Base-by-base conservation (phyloP, 768 basidiomycete genomes). In the Auriscalpium microsporum region DNA sequence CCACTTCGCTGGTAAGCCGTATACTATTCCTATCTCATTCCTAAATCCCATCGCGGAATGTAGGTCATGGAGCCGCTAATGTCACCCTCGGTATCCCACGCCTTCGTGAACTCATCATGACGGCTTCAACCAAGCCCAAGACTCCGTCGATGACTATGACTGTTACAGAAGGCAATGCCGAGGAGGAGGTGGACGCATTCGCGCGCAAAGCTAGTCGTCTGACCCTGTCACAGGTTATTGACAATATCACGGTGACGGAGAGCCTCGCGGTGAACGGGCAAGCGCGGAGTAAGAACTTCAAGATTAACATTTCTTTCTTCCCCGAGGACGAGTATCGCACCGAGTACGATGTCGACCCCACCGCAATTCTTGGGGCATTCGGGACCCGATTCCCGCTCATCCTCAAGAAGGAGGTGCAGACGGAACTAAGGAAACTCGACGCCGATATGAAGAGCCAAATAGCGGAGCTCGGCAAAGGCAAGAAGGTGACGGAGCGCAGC, bases 1-100 rank as follows among this genome's bases (percentile, higher is more conserved):
- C 82, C 96, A 99, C 75, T 94, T 99, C 65, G 96, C 96, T 62
- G 95, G 93, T 84, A 69, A 64, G 79, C 65, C 38, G 59, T 56
- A 28, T 28, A 5, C 23, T 4, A 28, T 28, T 28, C 28, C 28
- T 28, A 28, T 28, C 28, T 28, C 28, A 28, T 28, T 28, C 28
- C 28, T 28, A 28, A 28, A 28, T 5, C 28, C 28, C 28, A 28
- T 28, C 28, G 28, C 28, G 28, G 28, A 28, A 28, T 28, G 28
- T 61, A 94, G 92, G 95, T 60, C 96, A 98, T 66, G 95, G 96
- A 72, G 96, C 96, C 56, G 96, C 96, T 44, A 99, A 99, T 68
- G 96, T 99, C 58, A 99, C 96, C 0, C 80, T 99, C 45, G 96
- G 96, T 80, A 99, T 99, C 63, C 96, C 96, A 42, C 95, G 96